Percentiles rank a stretch among this genome's conserved stretches.
phyloP scores from a whole-genome alignment of 2,329 filamentous ascomycete species.

The Aspergillus melleus region DNA sequence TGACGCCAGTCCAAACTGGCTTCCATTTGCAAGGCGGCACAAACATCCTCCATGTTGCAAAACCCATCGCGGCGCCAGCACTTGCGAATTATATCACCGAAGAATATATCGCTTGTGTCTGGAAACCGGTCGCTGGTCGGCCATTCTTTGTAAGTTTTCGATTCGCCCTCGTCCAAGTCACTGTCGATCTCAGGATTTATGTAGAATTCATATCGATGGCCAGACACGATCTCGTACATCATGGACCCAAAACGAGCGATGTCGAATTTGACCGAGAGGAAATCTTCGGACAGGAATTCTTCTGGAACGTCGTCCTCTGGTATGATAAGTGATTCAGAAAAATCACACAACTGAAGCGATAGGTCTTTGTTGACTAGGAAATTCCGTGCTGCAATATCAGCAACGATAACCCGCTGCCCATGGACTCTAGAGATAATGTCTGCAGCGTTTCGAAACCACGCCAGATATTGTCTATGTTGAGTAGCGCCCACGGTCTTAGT shows the following conservation, averaged over 20 bases:
- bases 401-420: neutral
- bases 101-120: neutral
- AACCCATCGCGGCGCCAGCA: neutral
- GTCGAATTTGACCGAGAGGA: constrained; percentile 16
- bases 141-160: neutral
- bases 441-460: neutral
- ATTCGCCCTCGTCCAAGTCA: neutral
- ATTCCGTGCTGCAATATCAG: constrained; percentile 1
- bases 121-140: neutral
- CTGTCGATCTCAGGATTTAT: neutral
- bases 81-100: neutral
- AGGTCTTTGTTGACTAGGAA: constrained; percentile 2
- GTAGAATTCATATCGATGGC: constrained; percentile 8
- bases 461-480: neutral
- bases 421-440: neutral
- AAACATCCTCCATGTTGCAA: neutral
- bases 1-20: neutral
- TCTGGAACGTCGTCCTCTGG: neutral
- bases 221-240: constrained; percentile 16
- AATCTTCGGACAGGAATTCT: constrained; percentile 12
- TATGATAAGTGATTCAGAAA: neutral
- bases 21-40: neutral
- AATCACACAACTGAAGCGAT: neutral
- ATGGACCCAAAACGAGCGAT: constrained; percentile 17
- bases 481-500: neutral